phyloP scores from a whole-genome alignment of 2,329 filamentous ascomycete genomes.

The Teratosphaeria nubilosa region DNA sequence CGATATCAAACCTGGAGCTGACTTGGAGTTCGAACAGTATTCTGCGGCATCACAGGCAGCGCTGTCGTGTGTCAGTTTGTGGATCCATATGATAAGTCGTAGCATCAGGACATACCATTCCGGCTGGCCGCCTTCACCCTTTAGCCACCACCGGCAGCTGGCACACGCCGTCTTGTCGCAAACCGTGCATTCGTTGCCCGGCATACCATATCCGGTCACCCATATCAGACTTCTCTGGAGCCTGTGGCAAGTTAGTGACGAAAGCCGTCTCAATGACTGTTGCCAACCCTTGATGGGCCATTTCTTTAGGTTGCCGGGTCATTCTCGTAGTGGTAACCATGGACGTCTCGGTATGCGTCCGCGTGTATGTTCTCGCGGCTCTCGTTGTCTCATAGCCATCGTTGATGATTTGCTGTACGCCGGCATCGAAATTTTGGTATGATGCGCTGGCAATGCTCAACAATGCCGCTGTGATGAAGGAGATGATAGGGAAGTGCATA shows the following conservation, averaged over 20 bases:
- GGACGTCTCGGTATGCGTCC: background rate
- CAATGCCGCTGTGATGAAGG: background rate
- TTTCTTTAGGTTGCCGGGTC: background rate
- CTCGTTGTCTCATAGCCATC: background rate
- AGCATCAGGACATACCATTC: slow-evolving; percentile 2
- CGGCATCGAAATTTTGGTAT: background rate
- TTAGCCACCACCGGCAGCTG: slow-evolving; percentile 5
- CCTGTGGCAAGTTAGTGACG: background rate
- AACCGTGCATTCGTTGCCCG: slow-evolving; percentile 1
- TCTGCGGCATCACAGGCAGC: slow-evolving; percentile 3
- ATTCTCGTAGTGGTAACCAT: background rate
- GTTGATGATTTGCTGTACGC: slow-evolving; percentile 4
- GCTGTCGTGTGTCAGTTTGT: background rate
- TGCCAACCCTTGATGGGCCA: background rate
- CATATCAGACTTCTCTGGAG: background rate
- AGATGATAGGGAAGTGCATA: background rate
- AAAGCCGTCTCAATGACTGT: background rate
- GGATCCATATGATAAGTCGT: background rate
- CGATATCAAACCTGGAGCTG: background rate
- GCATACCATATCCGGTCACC: slow-evolving; percentile 4
- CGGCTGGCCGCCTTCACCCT: slow-evolving; percentile 2
- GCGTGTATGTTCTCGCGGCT: background rate
- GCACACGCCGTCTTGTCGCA: slow-evolving; percentile 8
- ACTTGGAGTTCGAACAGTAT: slow-evolving; percentile 4
- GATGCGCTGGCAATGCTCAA: background rate